Evolutionary conservation across 805 yeast genomes (phyloP), one percentile per base, ranked within the genome.

Genomic region (Metschnikowia gelsemii): DNA sequence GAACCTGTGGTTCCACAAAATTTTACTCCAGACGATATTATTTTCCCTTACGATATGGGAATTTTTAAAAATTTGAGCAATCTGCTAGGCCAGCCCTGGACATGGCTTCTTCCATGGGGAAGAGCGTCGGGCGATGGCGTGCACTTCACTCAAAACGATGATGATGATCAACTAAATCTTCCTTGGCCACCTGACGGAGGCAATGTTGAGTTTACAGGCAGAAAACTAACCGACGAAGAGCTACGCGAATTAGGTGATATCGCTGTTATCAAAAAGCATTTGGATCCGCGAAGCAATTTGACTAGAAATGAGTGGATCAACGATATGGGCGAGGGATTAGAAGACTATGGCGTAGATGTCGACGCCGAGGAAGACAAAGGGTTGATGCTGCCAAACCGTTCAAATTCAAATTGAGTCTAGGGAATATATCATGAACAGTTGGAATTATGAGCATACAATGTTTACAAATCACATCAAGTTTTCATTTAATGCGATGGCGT

Each of bases 131-230:
- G 80, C 1, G 64, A 75, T 49, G 97, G 96, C 0, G 55, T 75
- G 37, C 55, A 55, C 1, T 89, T 80, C 47, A 62, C 61, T 5
- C 80, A 75, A 33, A 51, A 56, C 45, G 78, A 78, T 48, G 87
- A 82, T 32, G 76, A 70, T 18, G 85, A 82, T 52, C 76, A 84
- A 45, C 62, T 83, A 38, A 75, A 78, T 1, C 64, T 84, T 28
- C 93, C 96, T 2, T 91, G 97, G 96, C 99, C 99, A 1, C 95
- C 96, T 1, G 95, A 88, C 63, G 89, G 87, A 5, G 81, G 81
- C 0, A 69, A 73, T 51, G 72, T 66, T 37, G 72, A 62, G 16
- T 44, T 43, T 22, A 25, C 39, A 19, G 37, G 46, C 2, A 36
- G 49, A 7, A 33, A 41, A 9, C 40, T 44, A 21, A 24, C 45